Evolutionary conservation across 495 filamentous ascomycete species (phyloP).

Genomic region (Aspergillus ellipticus): DNA sequence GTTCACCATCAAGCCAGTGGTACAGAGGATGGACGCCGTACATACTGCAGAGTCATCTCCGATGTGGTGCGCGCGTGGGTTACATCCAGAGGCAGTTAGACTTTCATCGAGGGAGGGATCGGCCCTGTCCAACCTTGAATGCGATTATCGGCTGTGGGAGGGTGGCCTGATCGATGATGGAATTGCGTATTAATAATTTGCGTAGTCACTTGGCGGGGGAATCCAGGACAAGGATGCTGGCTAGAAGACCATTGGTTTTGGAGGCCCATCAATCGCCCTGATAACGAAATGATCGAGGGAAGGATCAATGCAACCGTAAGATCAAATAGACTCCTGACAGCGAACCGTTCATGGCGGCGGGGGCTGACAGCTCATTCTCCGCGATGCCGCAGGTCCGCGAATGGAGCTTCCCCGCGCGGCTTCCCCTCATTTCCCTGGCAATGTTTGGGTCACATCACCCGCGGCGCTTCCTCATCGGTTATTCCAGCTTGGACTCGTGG

Average conservation of each 20-base stretch:
- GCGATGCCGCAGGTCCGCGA: background rate
- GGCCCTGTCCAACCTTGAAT: background rate
- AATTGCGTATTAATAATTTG: too few relatives aligned
- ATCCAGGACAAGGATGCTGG: background rate
- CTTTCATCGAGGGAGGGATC: background rate
- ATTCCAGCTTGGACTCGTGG: conserved; percentile 17
- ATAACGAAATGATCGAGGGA: too few relatives aligned
- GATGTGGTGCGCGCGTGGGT: background rate
- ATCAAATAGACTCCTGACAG: too few relatives aligned
- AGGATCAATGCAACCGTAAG: background rate
- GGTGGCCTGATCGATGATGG: too few relatives aligned
- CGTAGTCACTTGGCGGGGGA: too few relatives aligned
- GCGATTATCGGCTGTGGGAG: too few relatives aligned
- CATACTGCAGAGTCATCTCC: background rate
- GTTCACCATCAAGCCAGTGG: background rate
- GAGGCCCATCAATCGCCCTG: background rate
- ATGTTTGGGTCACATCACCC: conserved; percentile 3
- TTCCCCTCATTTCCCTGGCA: conserved; percentile 15
- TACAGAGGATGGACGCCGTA: background rate
- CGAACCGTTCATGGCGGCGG: background rate
- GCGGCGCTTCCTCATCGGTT: too few relatives aligned
- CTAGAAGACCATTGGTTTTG: background rate
- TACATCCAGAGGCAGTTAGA: background rate
- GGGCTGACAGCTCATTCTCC: conserved; percentile 4
- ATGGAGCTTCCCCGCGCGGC: conserved; percentile 1